phyloP scores from a whole-genome alignment of 2,329 filamentous ascomycete species.

The Xylaria sp. region DNA sequence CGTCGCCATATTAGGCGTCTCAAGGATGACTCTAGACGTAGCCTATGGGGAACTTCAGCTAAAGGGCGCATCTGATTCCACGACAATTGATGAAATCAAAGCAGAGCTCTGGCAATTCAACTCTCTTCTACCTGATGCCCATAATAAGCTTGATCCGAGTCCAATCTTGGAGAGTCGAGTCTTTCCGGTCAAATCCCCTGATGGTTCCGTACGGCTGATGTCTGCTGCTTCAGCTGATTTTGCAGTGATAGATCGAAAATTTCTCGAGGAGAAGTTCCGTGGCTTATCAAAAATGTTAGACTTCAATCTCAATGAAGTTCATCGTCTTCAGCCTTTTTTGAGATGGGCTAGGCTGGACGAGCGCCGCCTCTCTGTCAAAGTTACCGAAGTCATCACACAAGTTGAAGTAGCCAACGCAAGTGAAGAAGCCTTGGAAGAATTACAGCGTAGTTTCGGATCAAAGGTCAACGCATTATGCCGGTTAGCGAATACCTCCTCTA shows the following conservation, averaged over 20 bases:
- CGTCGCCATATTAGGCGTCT: constrained; percentile 46
- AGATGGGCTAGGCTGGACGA: constrained; percentile 49
- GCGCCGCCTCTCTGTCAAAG: constrained; percentile 49
- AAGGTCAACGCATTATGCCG: no score
- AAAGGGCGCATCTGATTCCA: constrained; percentile 23
- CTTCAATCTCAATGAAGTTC: constrained; percentile 51
- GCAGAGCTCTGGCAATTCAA: constrained; percentile 49
- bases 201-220: constrained; percentile 32
- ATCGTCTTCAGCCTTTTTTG: constrained; percentile 48
- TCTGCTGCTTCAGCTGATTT: constrained; percentile 43
- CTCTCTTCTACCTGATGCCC: constrained; percentile 43
- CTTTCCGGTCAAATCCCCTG: constrained; percentile 44
- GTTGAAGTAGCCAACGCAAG: no score
- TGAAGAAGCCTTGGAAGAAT: no score
- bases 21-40: constrained; percentile 46
- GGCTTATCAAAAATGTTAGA: constrained; percentile 49
- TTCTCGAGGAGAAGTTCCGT: constrained; percentile 44
- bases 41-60: constrained; percentile 48
- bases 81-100: constrained; percentile 44
- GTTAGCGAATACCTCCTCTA: no score
- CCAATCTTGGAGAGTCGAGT: constrained; percentile 28
- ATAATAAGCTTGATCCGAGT: not conserved
- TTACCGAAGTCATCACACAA: constrained; percentile 46
- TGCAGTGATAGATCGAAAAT: constrained; percentile 50
- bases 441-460: no score